Evolutionary conservation across 495 filamentous ascomycete species (phyloP).

Genomic region (Penicillium paxilli): DNA sequence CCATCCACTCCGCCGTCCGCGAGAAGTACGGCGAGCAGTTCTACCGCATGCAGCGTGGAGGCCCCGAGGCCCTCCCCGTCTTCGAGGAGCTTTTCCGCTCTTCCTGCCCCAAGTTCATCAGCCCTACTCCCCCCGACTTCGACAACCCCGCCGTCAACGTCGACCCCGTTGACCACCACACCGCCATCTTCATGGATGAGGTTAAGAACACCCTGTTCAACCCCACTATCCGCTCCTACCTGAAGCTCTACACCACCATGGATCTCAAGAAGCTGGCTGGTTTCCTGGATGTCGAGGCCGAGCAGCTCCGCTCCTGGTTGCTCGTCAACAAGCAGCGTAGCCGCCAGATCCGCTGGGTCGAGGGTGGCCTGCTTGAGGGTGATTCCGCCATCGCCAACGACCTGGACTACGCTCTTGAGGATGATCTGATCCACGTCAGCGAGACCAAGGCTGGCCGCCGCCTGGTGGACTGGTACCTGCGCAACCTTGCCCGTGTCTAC

Average conservation of each 20-base stretch:
- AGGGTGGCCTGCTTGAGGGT: slow-evolving; percentile 85
- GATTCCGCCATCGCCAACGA: slow-evolving; percentile 89
- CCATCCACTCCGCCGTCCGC: slow-evolving; percentile 94
- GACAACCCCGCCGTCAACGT: slow-evolving; percentile 91
- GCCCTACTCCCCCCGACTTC: slow-evolving; percentile 93
- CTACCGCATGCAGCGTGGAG: slow-evolving; percentile 89
- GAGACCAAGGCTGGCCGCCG: slow-evolving; percentile 97
- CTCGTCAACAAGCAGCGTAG: slow-evolving; percentile 98
- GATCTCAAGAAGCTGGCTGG: slow-evolving; percentile 96
- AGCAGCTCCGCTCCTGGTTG: slow-evolving; percentile 85
- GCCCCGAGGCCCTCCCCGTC: slow-evolving; percentile 88
- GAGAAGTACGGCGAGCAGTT: slow-evolving; percentile 99
- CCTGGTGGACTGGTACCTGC: slow-evolving; percentile 97
- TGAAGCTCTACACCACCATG: slow-evolving; percentile 99
- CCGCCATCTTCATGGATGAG: slow-evolving; percentile 97
- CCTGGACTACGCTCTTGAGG: slow-evolving; percentile 94
- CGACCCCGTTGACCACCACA: slow-evolving; percentile 96
- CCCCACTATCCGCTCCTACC: slow-evolving; percentile 94
- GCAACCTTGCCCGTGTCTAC: slow-evolving; percentile 93
- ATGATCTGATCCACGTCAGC: slow-evolving; percentile 96
- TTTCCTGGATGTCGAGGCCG: slow-evolving; percentile 92
- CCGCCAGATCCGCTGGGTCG: slow-evolving; percentile 92
- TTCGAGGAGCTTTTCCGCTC: slow-evolving; percentile 96
- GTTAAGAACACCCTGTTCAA: slow-evolving; percentile 95
- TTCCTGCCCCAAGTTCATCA: slow-evolving; percentile 99